Evolutionary conservation across 2,329 filamentous ascomycete genomes (phyloP).

Genomic region (Ophiostoma sp.): DNA sequence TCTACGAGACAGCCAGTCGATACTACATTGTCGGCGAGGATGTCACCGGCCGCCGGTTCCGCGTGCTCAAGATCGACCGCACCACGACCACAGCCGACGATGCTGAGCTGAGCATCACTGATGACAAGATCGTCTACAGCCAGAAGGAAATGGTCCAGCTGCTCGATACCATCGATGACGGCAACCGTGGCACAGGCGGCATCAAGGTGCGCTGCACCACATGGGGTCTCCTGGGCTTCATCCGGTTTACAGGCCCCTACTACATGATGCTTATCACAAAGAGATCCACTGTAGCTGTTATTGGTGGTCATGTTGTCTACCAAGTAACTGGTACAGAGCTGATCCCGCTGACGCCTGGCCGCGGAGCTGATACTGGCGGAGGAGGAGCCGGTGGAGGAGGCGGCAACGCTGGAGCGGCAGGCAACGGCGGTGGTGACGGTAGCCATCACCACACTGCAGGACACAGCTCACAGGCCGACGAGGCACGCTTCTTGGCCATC

Average conservation of each 20-base stretch:
- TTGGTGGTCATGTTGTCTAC: slow-evolving; percentile 93
- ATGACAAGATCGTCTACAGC: slow-evolving; percentile 92
- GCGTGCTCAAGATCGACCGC: slow-evolving; percentile 90
- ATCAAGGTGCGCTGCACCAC: slow-evolving; percentile 83
- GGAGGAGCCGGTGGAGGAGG: neutral
- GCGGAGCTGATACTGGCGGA: slow-evolving; percentile 30
- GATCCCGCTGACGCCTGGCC: slow-evolving; percentile 73
- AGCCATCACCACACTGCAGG: neutral
- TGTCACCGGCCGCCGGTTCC: slow-evolving; percentile 79
- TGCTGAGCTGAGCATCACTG: slow-evolving; percentile 75
- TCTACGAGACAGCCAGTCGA: slow-evolving; percentile 89
- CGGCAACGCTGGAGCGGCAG: neutral
- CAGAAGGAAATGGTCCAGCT: slow-evolving; percentile 88
- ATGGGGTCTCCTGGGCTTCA: slow-evolving; percentile 92
- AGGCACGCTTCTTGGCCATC: slow-evolving; percentile 81
- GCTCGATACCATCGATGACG: slow-evolving; percentile 90
- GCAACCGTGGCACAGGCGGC: slow-evolving; percentile 84
- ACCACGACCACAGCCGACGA: slow-evolving; percentile 75
- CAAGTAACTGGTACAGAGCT: slow-evolving; percentile 92
- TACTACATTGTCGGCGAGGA: slow-evolving; percentile 96
- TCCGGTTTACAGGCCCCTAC: slow-evolving; percentile 89
- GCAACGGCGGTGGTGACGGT: neutral
- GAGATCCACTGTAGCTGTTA: slow-evolving; percentile 89
- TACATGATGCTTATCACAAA: slow-evolving; percentile 98
- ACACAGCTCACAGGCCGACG: slow-evolving; percentile 52